phyloP scores from a whole-genome alignment of 208 protist genomes.

The Trichomonas tenax region DNA sequence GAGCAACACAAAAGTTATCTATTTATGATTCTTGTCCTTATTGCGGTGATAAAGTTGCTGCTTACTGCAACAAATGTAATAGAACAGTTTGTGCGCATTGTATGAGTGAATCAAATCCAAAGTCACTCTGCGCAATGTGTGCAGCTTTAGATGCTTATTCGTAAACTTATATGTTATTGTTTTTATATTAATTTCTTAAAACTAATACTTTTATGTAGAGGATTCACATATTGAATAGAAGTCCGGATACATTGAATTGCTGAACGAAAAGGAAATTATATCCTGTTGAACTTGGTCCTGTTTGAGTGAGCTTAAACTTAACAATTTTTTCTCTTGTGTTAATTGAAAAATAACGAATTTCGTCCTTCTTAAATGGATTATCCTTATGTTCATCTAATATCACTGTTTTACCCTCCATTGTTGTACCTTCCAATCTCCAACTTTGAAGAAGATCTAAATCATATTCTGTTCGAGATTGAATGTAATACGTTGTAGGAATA shows the following conservation, averaged over 20 bases:
- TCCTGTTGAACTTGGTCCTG: not conserved
- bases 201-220: too few species aligned
- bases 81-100: not conserved
- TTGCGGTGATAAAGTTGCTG: not conserved
- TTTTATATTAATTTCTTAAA: too few species aligned
- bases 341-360: not conserved
- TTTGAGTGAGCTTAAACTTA: not conserved
- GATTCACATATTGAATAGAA: not conserved
- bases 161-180: too few species aligned
- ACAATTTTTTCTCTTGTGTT: not conserved
- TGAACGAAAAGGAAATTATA: not conserved
- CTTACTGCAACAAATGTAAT: not conserved
- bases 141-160: too few species aligned
- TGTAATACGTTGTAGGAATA: not conserved
- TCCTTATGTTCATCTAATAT: not conserved
- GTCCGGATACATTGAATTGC: not conserved
- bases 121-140: too few species aligned
- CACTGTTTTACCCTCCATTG: not conserved
- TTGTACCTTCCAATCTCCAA: not conserved
- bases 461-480: not conserved
- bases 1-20: not conserved
- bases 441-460: not conserved
- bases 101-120: not conserved
- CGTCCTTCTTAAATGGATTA: not conserved
- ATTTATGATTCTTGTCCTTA: not conserved